Conservation (phyloP, 345 rosid species). For the Gossypium stocksii region DNA sequence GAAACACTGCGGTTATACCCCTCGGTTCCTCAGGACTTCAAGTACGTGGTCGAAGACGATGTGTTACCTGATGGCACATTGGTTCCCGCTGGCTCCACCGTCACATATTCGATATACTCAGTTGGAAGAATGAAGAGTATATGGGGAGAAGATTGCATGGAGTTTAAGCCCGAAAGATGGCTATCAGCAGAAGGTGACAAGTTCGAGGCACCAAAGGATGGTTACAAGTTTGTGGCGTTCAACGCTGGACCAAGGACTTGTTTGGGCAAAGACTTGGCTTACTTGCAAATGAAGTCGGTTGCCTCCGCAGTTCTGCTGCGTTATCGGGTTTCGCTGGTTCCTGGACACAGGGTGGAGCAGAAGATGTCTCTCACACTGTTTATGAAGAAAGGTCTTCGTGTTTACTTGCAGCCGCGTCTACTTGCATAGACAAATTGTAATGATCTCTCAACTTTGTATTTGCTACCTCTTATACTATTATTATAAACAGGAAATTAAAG, state of each 20-base stretch:
- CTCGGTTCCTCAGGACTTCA: conserved; percentile 83
- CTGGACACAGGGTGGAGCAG: conserved; percentile 83
- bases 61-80: conserved; percentile 67
- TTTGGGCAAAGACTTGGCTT: conserved; percentile 87
- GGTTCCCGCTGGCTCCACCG: conserved; percentile 81
- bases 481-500: not conserved
- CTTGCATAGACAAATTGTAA: conserved; percentile 15
- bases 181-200: conserved; percentile 46
- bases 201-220: conserved; percentile 73
- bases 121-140: conserved; percentile 85
- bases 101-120: conserved; percentile 80
- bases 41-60: conserved; percentile 67
- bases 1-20: conserved; percentile 90
- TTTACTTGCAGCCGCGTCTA: conserved; percentile 66
- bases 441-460: not conserved
- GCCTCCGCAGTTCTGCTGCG: conserved; percentile 81
- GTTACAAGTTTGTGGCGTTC: conserved; percentile 78
- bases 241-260: conserved; percentile 95
- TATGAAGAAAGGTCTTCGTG: conserved; percentile 80
- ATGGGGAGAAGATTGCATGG: conserved; percentile 86
- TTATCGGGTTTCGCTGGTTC: conserved; percentile 57
- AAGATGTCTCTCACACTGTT: conserved; percentile 92
- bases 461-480: not conserved
- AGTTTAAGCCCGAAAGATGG: conserved; percentile 88
- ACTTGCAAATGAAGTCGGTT: conserved; percentile 81